A percentile compares a stretch with the other conserved stretches of the same genome.
These are phyloP conservation scores for Pulveroboletus sp. DNA, from an alignment of 768 basidiomycete species.

Conservation along the genomic window DNA sequence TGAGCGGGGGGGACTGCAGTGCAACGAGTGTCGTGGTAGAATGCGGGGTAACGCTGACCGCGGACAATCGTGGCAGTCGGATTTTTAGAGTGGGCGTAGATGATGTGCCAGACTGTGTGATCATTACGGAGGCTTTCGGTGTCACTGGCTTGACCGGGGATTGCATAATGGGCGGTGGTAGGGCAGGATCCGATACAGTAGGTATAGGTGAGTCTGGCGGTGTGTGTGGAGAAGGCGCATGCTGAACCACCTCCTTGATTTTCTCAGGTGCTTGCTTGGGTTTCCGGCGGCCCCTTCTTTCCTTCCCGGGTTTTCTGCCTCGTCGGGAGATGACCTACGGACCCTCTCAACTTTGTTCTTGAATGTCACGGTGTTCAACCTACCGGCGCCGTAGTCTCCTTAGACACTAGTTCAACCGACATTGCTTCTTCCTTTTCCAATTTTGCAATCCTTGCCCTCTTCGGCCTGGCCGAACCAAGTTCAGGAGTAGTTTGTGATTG, in stretches of 20 bases:
- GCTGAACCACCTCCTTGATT: slow-evolving; percentile 15
- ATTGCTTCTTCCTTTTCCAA: slow-evolving; percentile 23
- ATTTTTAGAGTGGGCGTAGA: slow-evolving; percentile 35
- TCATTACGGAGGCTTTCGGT: slow-evolving; percentile 34
- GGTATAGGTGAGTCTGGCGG: slow-evolving; percentile 14
- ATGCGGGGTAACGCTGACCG: slow-evolving; percentile 27
- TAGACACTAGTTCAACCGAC: slow-evolving; percentile 4
- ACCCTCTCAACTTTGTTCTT: slow-evolving; percentile 1
- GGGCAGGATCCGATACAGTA: slow-evolving; percentile 11
- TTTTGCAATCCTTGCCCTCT: slow-evolving; percentile 31
- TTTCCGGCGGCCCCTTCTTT: slow-evolving; percentile 25
- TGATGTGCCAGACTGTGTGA: slow-evolving; percentile 31
- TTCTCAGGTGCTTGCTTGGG: slow-evolving; percentile 14
- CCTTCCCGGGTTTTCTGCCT: slow-evolving; percentile 13
- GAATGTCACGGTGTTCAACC: slow-evolving; percentile 4
- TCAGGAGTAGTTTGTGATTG: slow-evolving; percentile 16
- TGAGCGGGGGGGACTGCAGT: slow-evolving; percentile 20
- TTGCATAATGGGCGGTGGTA: slow-evolving; percentile 10
- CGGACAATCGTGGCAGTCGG: slow-evolving; percentile 30
- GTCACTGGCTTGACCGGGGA: slow-evolving; percentile 23
- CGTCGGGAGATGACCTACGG: slow-evolving; percentile 11
- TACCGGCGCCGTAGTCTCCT: slow-evolving; percentile 12
- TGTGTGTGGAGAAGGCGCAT: slow-evolving; percentile 13
- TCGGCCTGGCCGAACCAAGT: slow-evolving; percentile 25
- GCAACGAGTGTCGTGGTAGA: slow-evolving; percentile 17